Evolutionary conservation across 306 rosid genomes (phyloP).

Genomic region (Begonia fuchsioides): DNA sequence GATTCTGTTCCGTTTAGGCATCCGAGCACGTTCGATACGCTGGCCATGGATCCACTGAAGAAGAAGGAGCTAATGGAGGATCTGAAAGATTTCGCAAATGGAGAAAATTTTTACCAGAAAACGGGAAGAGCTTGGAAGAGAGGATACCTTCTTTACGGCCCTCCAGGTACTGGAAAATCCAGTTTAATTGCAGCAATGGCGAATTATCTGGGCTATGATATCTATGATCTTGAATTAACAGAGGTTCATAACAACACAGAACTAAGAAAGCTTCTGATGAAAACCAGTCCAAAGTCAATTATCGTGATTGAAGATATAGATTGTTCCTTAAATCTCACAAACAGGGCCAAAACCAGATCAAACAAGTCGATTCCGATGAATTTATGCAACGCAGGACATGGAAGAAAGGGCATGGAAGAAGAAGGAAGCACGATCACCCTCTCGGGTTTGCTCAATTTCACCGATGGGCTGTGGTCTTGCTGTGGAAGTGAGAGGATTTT

Average conservation of each 20-base stretch:
- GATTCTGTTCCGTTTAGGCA: constrained; percentile 90
- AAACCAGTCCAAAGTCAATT: constrained; percentile 69
- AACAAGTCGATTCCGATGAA: neutral
- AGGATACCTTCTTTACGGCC: neutral
- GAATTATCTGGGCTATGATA: neutral
- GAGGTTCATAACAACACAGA: constrained; percentile 84
- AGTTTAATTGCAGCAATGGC: neutral
- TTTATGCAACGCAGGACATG: constrained; percentile 13
- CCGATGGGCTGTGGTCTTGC: constrained; percentile 91
- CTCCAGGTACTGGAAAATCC: neutral
- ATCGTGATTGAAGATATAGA: constrained; percentile 89
- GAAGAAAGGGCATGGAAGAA: constrained; percentile 13
- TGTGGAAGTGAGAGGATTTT: constrained; percentile 95
- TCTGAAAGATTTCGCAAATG: constrained; percentile 23
- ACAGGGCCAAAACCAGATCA: constrained; percentile 24
- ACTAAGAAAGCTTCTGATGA: constrained; percentile 69
- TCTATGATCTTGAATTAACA: constrained; percentile 40
- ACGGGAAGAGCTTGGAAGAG: neutral
- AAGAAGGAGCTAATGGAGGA: constrained; percentile 62
- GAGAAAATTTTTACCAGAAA: too few relatives aligned
- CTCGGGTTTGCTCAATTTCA: constrained; percentile 77
- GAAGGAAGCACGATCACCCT: constrained; percentile 57
- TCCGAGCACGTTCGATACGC: constrained; percentile 71
- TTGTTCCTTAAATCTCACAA: constrained; percentile 52
- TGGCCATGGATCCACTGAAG: constrained; percentile 66